These are phyloP conservation scores for Yamadazyma epiphylla DNA, from an alignment of 1,139 yeast species.

Conservation along the genomic window DNA sequence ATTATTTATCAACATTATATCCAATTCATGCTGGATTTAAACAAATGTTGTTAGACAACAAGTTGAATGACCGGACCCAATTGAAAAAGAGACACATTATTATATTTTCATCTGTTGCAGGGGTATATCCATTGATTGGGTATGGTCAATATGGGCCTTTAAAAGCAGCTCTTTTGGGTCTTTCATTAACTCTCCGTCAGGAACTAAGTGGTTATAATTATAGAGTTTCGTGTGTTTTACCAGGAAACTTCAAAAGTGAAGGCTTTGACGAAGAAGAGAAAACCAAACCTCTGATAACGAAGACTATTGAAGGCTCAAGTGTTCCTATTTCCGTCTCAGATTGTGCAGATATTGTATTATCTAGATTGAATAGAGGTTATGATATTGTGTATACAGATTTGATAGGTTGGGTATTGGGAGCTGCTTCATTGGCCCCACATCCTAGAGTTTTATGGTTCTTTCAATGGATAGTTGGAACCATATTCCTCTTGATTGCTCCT, in stretches of 20 bases:
- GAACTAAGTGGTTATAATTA: constrained; percentile 70
- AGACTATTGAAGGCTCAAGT: constrained; percentile 80
- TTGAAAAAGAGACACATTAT: constrained; percentile 56
- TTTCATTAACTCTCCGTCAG: constrained; percentile 76
- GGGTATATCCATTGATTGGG: constrained; percentile 86
- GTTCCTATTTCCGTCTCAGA: constrained; percentile 61
- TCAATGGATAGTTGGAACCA: constrained; percentile 44
- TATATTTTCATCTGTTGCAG: constrained; percentile 75
- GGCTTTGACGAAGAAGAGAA: constrained; percentile 79
- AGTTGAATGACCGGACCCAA: constrained; percentile 6
- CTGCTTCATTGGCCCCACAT: constrained; percentile 62
- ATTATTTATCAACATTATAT: constrained; percentile 72
- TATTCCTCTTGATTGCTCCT: constrained; percentile 64
- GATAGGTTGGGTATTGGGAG: constrained; percentile 78
- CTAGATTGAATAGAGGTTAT: constrained; percentile 58
- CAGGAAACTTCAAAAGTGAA: constrained; percentile 89
- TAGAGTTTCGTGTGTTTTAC: constrained; percentile 61
- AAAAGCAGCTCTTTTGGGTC: constrained; percentile 75
- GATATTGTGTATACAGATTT: constrained; percentile 78
- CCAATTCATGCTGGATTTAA: constrained; percentile 61
- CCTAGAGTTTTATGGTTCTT: constrained; percentile 62
- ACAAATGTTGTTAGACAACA: constrained; percentile 20
- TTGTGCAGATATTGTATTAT: constrained; percentile 62
- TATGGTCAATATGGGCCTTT: constrained; percentile 87
- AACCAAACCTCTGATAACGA: constrained; percentile 85